Percentiles rank a stretch among this genome's conserved stretches.
Conservation (phyloP, 345 rosid genomes). For the Kandelia obovata region DNA sequence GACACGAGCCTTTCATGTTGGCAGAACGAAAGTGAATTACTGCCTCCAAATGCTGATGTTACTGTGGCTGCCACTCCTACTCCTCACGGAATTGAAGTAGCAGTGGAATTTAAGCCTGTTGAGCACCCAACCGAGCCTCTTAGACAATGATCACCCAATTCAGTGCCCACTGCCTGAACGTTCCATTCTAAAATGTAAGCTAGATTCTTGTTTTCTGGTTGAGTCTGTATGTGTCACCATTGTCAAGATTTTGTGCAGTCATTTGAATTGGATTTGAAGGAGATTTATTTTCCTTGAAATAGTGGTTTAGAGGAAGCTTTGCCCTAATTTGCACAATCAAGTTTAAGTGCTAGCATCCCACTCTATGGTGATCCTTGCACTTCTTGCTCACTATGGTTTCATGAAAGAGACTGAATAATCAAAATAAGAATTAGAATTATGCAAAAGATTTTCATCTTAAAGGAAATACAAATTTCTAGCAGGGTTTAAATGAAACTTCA, state of each 20-base stretch:
- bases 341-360: too few relatives aligned
- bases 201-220: neutral
- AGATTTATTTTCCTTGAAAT: neutral
- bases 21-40: conserved; percentile 66
- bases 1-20: conserved; percentile 2
- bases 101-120: conserved; percentile 84
- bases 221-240: neutral
- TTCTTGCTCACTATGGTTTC: too few relatives aligned
- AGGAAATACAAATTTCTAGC: too few relatives aligned
- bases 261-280: neutral
- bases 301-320: too few relatives aligned
- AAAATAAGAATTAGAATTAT: too few relatives aligned
- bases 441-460: too few relatives aligned
- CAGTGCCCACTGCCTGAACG: conserved; percentile 91
- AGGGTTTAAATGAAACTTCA: too few relatives aligned
- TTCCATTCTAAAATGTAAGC: conserved; percentile 83
- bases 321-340: too few relatives aligned
- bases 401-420: too few relatives aligned
- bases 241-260: neutral
- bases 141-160: conserved; percentile 70
- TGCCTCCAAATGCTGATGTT: conserved; percentile 54
- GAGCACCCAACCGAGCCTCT: conserved; percentile 88
- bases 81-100: conserved; percentile 85
- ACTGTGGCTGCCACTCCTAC: conserved; percentile 33
- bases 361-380: too few relatives aligned